These are phyloP conservation scores for Pseudogymnoascus sp. DNA, from an alignment of 2,329 filamentous ascomycete species.

Conservation along the genomic window DNA sequence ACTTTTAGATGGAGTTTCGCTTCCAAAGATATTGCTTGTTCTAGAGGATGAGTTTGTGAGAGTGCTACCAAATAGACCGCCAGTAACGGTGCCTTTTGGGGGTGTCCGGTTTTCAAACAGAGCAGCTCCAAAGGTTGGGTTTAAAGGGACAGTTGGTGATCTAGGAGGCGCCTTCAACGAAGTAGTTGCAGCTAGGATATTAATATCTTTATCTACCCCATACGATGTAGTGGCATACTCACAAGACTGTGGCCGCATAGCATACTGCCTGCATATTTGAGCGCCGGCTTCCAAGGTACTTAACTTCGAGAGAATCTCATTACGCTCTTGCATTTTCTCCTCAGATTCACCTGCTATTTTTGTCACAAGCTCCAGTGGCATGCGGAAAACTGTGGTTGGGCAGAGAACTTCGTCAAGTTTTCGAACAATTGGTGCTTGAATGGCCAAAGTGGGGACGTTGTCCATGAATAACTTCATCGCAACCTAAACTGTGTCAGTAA, in stretches of 20 bases:
- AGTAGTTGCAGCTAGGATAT: background rate
- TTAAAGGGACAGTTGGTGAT: too few species aligned
- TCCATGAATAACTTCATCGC: constrained; percentile 20
- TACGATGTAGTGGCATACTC: background rate
- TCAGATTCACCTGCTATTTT: constrained; percentile 18
- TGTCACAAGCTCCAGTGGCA: constrained; percentile 14
- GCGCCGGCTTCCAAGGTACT: constrained; percentile 17
- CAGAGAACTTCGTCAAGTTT: constrained; percentile 17
- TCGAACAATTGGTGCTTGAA: constrained; percentile 18
- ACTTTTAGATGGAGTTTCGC: too few species aligned
- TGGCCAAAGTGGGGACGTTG: constrained; percentile 19
- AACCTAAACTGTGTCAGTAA: constrained; percentile 14
- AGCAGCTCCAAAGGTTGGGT: too few species aligned
- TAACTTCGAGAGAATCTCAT: constrained; percentile 14
- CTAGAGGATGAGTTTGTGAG: too few species aligned
- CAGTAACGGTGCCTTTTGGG: too few species aligned
- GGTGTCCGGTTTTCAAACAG: too few species aligned
- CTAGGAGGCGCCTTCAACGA: too few species aligned
- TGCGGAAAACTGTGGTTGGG: constrained; percentile 18
- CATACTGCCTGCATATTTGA: constrained; percentile 19
- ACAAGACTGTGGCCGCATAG: constrained; percentile 8
- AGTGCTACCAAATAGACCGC: too few species aligned
- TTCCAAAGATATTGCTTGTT: too few species aligned
- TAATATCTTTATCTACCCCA: background rate
- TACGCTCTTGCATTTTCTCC: constrained; percentile 16